Evolutionary conservation across 768 basidiomycete genomes (phyloP), one percentile per base, ranked within the genome.

Genomic region (Hemileccinum impolitum): DNA sequence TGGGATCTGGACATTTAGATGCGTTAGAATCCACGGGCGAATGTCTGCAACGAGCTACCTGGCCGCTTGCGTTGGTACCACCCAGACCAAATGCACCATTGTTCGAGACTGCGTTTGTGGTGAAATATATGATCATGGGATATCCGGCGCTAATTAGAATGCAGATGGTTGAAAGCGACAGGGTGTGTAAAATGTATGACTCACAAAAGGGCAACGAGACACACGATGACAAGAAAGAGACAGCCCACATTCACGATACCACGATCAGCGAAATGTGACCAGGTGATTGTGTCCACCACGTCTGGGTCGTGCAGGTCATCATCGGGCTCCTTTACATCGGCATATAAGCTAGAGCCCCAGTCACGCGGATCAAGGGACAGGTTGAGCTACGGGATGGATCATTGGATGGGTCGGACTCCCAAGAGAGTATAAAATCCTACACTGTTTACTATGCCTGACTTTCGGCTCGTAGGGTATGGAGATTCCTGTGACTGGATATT

Each of bases 191-290:
- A 32, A 36, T 7, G 43, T n/a, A 30, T 23, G 23, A 66, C 81
- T 68, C 62, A 86, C 85, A 88, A 87, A 37, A 85, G 73, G 15
- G 74, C 67, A 13, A 84, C 52, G 44, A 80, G 69, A 19, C 70
- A 70, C 45, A 65, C 45, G 23, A 76, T 70, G 13, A 91, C 66
- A 42, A 85, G 48, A 45, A 76, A 51, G 19, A 93, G 70, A 62
- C 87, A 91, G 1, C 89, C 84, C 0, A 89, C 62, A 61, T 94
- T 93, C 7, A 76, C 72, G 43, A 89, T 60, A 34, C 87, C 87
- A 69, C 89, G 72, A 49, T 71, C 61, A 14, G 81, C 80, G 57
- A 81, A 74, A 49, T 77, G 69, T 15, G 73, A 43, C 70, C 67
- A 49, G 37, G 55, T 41, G 69, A 65, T 26, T 61, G 60, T 17